Percentiles rank a stretch among this genome's conserved stretches.
Evolutionary conservation across 176 grass and related monocot genomes (phyloP).

Genomic region (Chrysopogon serrulatus): DNA sequence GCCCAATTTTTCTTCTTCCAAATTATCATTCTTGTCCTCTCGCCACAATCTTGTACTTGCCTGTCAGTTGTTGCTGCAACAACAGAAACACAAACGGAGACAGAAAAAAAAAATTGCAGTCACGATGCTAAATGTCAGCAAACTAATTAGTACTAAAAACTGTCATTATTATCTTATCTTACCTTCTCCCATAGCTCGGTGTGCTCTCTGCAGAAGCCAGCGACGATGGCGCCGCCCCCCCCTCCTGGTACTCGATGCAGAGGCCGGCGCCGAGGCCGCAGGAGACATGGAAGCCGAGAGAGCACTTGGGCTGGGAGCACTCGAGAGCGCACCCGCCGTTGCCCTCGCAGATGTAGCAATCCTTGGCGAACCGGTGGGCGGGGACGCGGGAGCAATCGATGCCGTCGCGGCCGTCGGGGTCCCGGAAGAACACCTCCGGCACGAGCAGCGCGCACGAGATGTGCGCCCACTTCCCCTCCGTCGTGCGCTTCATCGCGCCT

Average conservation of each 20-base stretch:
- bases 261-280: constrained; percentile 62
- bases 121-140: background rate
- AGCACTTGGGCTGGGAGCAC: constrained; percentile 83
- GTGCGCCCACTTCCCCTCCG: constrained; percentile 72
- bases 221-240: constrained; percentile 53
- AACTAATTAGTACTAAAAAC: background rate
- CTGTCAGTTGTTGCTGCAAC: constrained; percentile 82
- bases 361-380: constrained; percentile 33
- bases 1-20: background rate
- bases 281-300: constrained; percentile 75
- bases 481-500: constrained; percentile 75
- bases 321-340: constrained; percentile 58
- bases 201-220: constrained; percentile 83
- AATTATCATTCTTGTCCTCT: constrained; percentile 32
- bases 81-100: constrained; percentile 20
- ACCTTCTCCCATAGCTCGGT: constrained; percentile 89
- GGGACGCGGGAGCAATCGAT: constrained; percentile 81
- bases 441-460: constrained; percentile 79
- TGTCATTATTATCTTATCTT: background rate
- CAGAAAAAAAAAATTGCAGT: background rate
- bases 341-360: constrained; percentile 69
- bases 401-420: constrained; percentile 68
- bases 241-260: constrained; percentile 72
- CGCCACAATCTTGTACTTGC: constrained; percentile 92
- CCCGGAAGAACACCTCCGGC: constrained; percentile 90